Conservation (phyloP, 1,284 basidiomycete species). For the Ceratobasidium sp. region DNA sequence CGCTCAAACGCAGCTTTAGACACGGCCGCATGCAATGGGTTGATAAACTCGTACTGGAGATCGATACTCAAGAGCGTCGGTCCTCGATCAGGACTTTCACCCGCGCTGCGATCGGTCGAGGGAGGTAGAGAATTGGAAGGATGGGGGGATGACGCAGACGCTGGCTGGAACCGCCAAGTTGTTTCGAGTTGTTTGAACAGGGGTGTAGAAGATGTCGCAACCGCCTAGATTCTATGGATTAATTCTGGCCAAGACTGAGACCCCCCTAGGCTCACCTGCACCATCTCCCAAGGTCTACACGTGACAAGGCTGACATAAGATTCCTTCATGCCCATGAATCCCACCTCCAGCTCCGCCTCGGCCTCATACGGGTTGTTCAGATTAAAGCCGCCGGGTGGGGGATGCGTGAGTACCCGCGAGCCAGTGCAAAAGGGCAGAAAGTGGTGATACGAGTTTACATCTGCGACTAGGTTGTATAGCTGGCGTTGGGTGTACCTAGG, state of each 20-base stretch:
- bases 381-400: slow-evolving; percentile 45
- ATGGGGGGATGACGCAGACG: slow-evolving; percentile 56
- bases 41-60: slow-evolving; percentile 85
- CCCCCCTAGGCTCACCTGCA: slow-evolving; percentile 65
- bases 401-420: slow-evolving; percentile 68
- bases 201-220: slow-evolving; percentile 80
- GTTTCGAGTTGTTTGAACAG: slow-evolving; percentile 87
- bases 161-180: slow-evolving; percentile 77
- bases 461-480: slow-evolving; percentile 85
- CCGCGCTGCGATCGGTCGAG: slow-evolving; percentile 36
- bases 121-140: slow-evolving; percentile 42
- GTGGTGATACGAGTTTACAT: slow-evolving; percentile 82
- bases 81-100: slow-evolving; percentile 41
- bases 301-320: slow-evolving; percentile 87
- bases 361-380: slow-evolving; percentile 58
- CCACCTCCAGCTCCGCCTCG: slow-evolving; percentile 87
- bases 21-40: slow-evolving; percentile 82
- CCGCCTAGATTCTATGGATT: slow-evolving; percentile 57
- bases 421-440: slow-evolving; percentile 91
- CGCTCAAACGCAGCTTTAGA: slow-evolving; percentile 85
- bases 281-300: slow-evolving; percentile 75
- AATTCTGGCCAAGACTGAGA: background rate
- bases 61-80: slow-evolving; percentile 81
- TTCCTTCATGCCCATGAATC: slow-evolving; percentile 87
- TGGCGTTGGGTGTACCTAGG: slow-evolving; percentile 74